Evolutionary conservation across 768 basidiomycete species (phyloP).

Genomic region (Kwoniella dendrophila): DNA sequence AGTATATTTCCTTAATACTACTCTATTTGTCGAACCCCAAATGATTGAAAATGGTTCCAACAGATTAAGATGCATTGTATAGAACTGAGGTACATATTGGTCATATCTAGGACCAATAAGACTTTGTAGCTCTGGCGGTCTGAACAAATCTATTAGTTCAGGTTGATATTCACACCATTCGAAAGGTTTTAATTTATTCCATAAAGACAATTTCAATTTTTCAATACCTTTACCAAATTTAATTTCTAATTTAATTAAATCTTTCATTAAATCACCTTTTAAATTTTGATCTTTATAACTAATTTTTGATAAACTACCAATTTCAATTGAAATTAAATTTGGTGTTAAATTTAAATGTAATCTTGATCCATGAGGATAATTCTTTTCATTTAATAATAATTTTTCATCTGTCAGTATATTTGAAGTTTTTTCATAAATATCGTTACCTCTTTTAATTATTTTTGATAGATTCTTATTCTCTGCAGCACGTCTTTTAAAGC

Average conservation of each 20-base stretch:
- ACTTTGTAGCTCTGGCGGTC: not conserved
- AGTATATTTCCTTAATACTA: not conserved
- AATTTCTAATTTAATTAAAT: not conserved
- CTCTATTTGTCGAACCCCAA: not conserved
- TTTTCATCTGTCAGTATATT: too few species aligned
- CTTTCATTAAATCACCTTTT: not conserved
- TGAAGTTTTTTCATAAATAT: too few species aligned
- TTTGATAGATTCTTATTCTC: too few species aligned
- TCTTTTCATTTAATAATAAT: too few species aligned
- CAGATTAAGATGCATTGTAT: not conserved
- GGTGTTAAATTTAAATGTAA: too few species aligned
- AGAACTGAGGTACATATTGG: not conserved
- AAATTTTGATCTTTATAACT: not conserved
- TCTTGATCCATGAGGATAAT: too few species aligned
- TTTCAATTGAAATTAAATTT: too few species aligned
- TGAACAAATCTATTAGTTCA: not conserved
- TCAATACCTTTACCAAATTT: not conserved
- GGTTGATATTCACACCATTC: conserved; percentile 1
- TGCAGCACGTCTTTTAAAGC: too few species aligned
- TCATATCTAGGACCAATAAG: not conserved
- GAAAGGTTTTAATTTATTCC: not conserved
- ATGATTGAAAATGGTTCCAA: not conserved
- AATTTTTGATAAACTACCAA: too few species aligned
- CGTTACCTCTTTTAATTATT: too few species aligned
- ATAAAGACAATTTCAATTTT: not conserved